Base-by-base conservation (phyloP, 2,329 filamentous ascomycete species). In the Fonsecaea pedrosoi region DNA sequence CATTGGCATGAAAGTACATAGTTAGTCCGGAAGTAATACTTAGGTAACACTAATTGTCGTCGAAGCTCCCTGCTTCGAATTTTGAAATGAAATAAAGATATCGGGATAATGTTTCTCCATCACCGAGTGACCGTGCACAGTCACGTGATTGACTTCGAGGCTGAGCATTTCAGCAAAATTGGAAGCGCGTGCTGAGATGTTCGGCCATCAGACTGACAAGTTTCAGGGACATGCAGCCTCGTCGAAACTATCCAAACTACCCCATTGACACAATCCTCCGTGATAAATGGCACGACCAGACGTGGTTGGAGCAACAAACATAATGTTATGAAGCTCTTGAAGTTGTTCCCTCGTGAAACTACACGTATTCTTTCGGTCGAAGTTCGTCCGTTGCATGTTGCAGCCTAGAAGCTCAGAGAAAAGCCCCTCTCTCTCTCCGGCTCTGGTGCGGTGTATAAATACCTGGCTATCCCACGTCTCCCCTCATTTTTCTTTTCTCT, bases 151-250 rank as follows among this genome's bases (percentile, higher is more conserved):
- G 2, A 25, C 25, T 25, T 25, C 50, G 50, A 21, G 9, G 15
- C 18, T 34, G 18, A 18, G 25, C 50, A 54, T 13, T 40, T 40
- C 10, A 40, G 38, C 38, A 15, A 12, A 40, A 10, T 12, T 13
- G 12, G 38, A 32, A 55, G 30, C 32, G 34, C 66, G 61, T 68
- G 62, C 62, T 68, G 57, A 65, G 42, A 64, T 62, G 18, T 65
- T 65, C 66, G 62, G 58, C 38, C 62, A 65, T 35, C 66, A 65
- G 66, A 62, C 66, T 65, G 58, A 65, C 53, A 68, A 65, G 35
- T 59, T 65, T 62, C 66, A 54, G 60, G 59, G 59, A 54, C 59
- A 12, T 30, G 57, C 62, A 68, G 66, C 66, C 66, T 68, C 60
- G 62, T 35, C 50, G 45, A 3, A 12, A 15, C 45, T n/a, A 34